A percentile compares a stretch with the other conserved stretches of the same genome.
Conservation (phyloP, 2,329 filamentous ascomycete species). For the Penicillium decumbens region DNA sequence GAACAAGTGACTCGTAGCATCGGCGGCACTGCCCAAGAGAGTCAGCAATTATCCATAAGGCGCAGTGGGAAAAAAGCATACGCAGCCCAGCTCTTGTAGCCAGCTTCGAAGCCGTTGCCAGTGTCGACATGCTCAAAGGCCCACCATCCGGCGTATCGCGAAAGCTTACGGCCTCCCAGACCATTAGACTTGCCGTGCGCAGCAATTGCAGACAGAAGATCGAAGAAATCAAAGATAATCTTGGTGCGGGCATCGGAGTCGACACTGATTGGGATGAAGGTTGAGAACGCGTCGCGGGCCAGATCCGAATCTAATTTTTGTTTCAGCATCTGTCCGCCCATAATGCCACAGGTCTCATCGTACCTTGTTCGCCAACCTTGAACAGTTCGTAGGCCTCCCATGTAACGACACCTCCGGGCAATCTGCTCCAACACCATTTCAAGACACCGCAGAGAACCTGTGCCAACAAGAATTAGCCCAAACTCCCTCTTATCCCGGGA, state of each 20-base stretch:
- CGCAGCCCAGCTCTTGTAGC: slow-evolving; percentile 83
- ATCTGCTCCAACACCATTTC: slow-evolving; percentile 97
- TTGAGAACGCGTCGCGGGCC: slow-evolving; percentile 89
- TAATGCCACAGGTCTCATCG: slow-evolving; percentile 1
- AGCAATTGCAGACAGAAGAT: slow-evolving; percentile 82
- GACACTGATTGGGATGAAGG: slow-evolving; percentile 90
- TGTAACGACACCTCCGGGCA: slow-evolving; percentile 84
- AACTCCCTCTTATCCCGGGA: not conserved
- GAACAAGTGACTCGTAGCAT: slow-evolving; percentile 94
- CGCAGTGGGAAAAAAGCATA: slow-evolving; percentile 41
- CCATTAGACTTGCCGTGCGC: slow-evolving; percentile 92
- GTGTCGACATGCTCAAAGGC: slow-evolving; percentile 87
- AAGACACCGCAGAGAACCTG: slow-evolving; percentile 88
- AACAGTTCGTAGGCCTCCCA: slow-evolving; percentile 98
- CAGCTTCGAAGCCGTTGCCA: slow-evolving; percentile 87
- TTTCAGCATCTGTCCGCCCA: slow-evolving; percentile 20
- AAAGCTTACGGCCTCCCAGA: slow-evolving; percentile 86
- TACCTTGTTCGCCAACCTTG: slow-evolving; percentile 88
- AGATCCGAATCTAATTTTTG: slow-evolving; percentile 70
- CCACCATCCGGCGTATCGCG: slow-evolving; percentile 96
- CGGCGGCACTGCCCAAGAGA: slow-evolving; percentile 63
- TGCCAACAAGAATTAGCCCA: not conserved
- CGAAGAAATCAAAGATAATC: slow-evolving; percentile 96
- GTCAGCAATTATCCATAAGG: slow-evolving; percentile 27
- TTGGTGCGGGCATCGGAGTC: slow-evolving; percentile 78